Evolutionary conservation across 2,329 filamentous ascomycete species (phyloP).

Genomic region (Amauroascus verrucosus): DNA sequence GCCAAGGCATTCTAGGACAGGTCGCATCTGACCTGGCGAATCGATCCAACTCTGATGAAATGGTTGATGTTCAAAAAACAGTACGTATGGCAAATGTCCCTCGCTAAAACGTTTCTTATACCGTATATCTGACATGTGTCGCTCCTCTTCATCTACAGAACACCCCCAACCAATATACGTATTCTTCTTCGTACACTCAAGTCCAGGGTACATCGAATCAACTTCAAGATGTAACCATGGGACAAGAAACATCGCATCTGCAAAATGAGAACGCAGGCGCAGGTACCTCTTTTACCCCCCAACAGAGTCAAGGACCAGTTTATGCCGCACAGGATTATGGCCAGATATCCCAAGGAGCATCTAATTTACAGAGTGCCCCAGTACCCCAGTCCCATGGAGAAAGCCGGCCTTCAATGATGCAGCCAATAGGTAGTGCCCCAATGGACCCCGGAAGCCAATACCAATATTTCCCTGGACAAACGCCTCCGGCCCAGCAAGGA

Average conservation of each 20-base stretch:
- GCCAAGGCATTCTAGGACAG: conserved; percentile 14
- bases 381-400: neutral
- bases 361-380: neutral
- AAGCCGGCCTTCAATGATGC: conserved; percentile 4
- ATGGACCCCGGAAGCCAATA: conserved; percentile 11
- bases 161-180: conserved; percentile 5
- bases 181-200: conserved; percentile 2
- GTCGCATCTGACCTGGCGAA: conserved; percentile 15
- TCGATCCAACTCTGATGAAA: conserved; percentile 6
- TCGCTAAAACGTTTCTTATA: neutral
- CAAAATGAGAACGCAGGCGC: conserved; percentile 4
- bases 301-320: conserved; percentile 2
- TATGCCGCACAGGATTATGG: conserved; percentile 8
- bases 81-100: neutral
- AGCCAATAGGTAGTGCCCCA: conserved; percentile 4
- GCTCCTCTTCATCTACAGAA: neutral
- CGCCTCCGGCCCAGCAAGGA: conserved; percentile 9
- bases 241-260: conserved; percentile 5
- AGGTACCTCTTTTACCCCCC: conserved; percentile 8
- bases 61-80: conserved; percentile 9
- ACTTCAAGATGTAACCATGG: conserved; percentile 9
- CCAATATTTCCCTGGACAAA: conserved; percentile 7
- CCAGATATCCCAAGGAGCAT: neutral
- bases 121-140: neutral
- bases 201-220: conserved; percentile 8